phyloP scores from a whole-genome alignment of 208 protist species.

The Trypanosoma cruzi region DNA sequence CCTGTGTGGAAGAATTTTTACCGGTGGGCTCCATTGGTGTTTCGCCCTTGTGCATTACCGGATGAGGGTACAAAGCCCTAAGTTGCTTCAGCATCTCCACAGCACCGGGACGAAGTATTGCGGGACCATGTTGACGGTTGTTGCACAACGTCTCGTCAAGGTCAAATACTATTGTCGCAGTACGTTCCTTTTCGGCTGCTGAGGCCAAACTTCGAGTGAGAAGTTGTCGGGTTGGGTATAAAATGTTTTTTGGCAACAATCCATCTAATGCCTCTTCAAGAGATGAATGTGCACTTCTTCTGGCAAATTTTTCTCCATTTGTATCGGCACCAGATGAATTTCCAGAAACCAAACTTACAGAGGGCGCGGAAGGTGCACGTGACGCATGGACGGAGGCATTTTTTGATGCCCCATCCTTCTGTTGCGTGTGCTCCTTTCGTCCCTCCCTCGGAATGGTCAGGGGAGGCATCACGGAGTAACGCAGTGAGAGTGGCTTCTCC shows the following conservation, averaged over 20 bases:
- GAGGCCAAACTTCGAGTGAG: constrained; percentile 32
- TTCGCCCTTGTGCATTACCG: constrained; percentile 28
- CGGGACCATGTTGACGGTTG: constrained; percentile 64
- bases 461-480: constrained; percentile 1
- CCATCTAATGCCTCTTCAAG: constrained; percentile 21
- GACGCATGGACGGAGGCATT: background rate
- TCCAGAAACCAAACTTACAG: background rate
- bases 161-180: constrained; percentile 90
- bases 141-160: constrained; percentile 92
- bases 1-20: constrained; percentile 15
- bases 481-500: constrained; percentile 2
- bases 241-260: constrained; percentile 7
- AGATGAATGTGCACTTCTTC: constrained; percentile 5
- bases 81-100: constrained; percentile 58
- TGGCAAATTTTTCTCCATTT: background rate
- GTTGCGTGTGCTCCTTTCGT: background rate
- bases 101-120: constrained; percentile 73
- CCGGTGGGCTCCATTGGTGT: constrained; percentile 10
- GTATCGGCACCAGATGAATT: background rate
- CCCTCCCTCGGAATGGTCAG: constrained; percentile 1
- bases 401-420: background rate
- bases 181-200: constrained; percentile 46
- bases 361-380: constrained; percentile 5
- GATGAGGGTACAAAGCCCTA: constrained; percentile 46
- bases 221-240: constrained; percentile 20